A percentile compares a stretch with the other conserved stretches of the same genome.
Conservation (phyloP, 169 alveolate genomes). For the Neospora caninum region DNA sequence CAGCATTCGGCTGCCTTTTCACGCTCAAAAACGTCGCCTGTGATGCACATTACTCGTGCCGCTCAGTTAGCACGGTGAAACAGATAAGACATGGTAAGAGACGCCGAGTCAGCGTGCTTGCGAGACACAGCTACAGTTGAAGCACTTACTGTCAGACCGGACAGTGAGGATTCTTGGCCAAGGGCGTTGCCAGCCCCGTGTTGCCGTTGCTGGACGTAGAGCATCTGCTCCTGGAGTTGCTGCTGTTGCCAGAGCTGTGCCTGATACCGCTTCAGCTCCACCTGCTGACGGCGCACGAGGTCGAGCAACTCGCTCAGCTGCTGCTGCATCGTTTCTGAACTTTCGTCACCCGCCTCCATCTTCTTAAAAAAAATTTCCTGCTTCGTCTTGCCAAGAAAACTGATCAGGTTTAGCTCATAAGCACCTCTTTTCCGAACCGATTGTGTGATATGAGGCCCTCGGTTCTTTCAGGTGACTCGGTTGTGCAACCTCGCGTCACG, state of each 20-base stretch:
- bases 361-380: background rate
- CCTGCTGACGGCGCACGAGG: background rate
- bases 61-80: too few relatives aligned
- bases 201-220: background rate
- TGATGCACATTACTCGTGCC: too few relatives aligned
- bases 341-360: background rate
- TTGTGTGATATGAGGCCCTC: too few relatives aligned
- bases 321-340: background rate
- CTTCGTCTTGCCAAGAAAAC: too few relatives aligned
- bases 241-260: slow-evolving; percentile 4
- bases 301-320: background rate
- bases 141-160: background rate
- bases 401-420: too few relatives aligned
- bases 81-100: background rate
- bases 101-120: background rate
- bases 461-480: too few relatives aligned
- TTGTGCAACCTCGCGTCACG: too few relatives aligned
- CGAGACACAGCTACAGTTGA: background rate
- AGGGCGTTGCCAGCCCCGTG: background rate
- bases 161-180: background rate
- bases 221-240: slow-evolving; percentile 14
- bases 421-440: too few relatives aligned
- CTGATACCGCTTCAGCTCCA: background rate
- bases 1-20: too few relatives aligned
- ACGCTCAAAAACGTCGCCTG: too few relatives aligned